Conservation (phyloP, 75 land plant genomes). For the Pinus albicaulis region DNA sequence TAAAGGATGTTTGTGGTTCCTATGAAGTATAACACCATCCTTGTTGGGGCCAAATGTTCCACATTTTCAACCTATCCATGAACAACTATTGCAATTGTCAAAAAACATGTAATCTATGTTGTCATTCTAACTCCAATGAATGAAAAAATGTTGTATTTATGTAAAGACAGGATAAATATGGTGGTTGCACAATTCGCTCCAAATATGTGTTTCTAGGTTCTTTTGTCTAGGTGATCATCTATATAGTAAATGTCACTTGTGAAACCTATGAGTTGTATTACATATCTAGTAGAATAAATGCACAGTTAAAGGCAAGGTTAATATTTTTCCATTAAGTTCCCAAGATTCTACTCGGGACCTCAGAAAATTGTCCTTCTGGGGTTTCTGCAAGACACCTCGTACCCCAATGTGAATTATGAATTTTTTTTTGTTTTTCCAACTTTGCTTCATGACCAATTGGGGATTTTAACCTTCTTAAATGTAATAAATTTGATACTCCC, state of each 20-base stretch:
- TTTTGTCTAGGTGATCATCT: constrained; percentile 36
- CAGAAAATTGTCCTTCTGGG: constrained; percentile 72
- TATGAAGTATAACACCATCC: constrained; percentile 86
- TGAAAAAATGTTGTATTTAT: constrained; percentile 49
- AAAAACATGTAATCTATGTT: constrained; percentile 81
- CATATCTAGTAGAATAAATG: constrained; percentile 93
- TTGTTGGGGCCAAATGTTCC: too few relatives aligned
- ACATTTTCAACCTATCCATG: constrained; percentile 99
- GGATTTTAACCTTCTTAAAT: too few relatives aligned
- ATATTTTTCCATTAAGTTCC: constrained; percentile 90
- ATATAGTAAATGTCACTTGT: constrained; percentile 64
- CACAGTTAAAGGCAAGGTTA: constrained; percentile 89
- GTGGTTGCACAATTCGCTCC: constrained; percentile 44
- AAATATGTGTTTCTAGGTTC: constrained; percentile 56
- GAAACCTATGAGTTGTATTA: constrained; percentile 94
- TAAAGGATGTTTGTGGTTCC: constrained; percentile 95
- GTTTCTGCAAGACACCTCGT: too few relatives aligned
- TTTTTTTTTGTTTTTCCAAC: too few relatives aligned
- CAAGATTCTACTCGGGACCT: constrained; percentile 86
- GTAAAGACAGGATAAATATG: constrained; percentile 45
- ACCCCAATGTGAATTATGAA: too few relatives aligned
- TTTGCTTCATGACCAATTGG: too few relatives aligned
- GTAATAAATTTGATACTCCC: too few relatives aligned
- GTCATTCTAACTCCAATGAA: constrained; percentile 48
- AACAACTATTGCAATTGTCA: constrained; percentile 73